Evolutionary conservation across 768 basidiomycete genomes (phyloP), one percentile per base, ranked within the genome.

Genomic region (Pisolithus microcarpus): DNA sequence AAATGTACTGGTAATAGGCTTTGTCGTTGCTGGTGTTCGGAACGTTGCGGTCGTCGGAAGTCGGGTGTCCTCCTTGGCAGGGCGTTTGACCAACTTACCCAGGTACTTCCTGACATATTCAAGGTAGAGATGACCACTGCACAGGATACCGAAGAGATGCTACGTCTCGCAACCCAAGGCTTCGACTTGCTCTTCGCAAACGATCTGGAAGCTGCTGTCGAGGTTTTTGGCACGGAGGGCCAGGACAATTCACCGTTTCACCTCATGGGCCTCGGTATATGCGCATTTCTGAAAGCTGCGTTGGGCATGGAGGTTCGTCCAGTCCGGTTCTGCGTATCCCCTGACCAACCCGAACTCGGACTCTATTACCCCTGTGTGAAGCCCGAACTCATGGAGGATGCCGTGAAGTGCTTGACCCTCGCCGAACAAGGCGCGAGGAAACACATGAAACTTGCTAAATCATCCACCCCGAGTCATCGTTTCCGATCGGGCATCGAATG

Each of bases 241-340:
- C 26, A 48, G 18, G 61, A 66, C 9, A 73, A 79, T 31, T 83
- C 83, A 37, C 81, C 88, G 0, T 85, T 87, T 59, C 87, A 91
- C 63, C 71, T 78, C 18, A 72, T 90, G 52, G 87, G 87, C 1
- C 69, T 80, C 0, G 88, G 87, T 15, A 80, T 83, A 0, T 83
- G 82, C 52, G 77, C 79, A 0, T 90, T 90, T 57, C 69, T 90
- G 40, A 82, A 88, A 64, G 89, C 87, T 0, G 85, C 83, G 1
- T 68, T 90, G 13, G 84, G 86, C n/a, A 80, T 89, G 81, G 88
- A 91, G 77, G 84, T 83, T 36, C 11, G 52, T 39, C 37, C 28
- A 30, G 3, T 30, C 28, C 43, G 7, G 28, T 30, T 7, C 8
- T 30, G 28, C 28, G 8, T 30, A 30, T 30, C 28, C 28, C 28